Evolutionary conservation across 2,329 filamentous ascomycete genomes (phyloP).

Genomic region (Fusarium sororula): DNA sequence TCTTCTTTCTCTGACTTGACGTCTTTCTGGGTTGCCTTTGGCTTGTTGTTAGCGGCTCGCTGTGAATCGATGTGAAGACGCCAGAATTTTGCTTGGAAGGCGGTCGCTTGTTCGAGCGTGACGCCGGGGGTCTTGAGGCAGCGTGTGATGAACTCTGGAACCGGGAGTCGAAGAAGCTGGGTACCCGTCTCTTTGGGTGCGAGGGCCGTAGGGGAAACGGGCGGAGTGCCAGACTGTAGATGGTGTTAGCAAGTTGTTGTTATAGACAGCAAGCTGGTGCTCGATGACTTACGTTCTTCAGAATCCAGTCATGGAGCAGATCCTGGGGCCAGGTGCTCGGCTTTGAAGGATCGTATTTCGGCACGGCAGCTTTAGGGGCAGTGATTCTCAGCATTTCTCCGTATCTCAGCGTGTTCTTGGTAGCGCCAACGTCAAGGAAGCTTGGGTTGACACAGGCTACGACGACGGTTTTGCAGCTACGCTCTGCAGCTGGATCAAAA

Average conservation of each 20-base stretch:
- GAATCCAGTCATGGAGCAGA: conserved; percentile 52
- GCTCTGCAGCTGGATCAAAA: conserved; percentile 54
- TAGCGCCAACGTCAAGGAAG: conserved; percentile 53
- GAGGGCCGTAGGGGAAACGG: conserved; percentile 46
- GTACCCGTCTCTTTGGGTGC: conserved; percentile 53
- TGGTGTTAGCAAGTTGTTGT: background rate
- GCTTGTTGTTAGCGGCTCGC: conserved; percentile 11
- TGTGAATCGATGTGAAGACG: conserved; percentile 53
- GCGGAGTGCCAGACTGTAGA: conserved; percentile 51
- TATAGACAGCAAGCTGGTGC: background rate
- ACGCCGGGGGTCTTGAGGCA: conserved; percentile 51
- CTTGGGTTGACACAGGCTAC: conserved; percentile 60
- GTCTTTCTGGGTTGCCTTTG: background rate
- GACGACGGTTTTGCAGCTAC: conserved; percentile 54
- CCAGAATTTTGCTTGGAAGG: conserved; percentile 56
- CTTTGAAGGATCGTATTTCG: conserved; percentile 38
- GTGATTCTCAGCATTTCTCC: conserved; percentile 57
- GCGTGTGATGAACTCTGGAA: conserved; percentile 51
- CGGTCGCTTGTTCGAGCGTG: conserved; percentile 50
- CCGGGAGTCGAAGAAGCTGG: conserved; percentile 53
- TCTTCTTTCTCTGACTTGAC: background rate
- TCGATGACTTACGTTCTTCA: conserved; percentile 48
- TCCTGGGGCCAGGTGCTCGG: conserved; percentile 53
- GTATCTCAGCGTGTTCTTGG: conserved; percentile 60
- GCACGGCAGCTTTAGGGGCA: conserved; percentile 42